Evolutionary conservation across 192 early-diverging fungal species (phyloP).

Genomic region (Backusella tuberculispora): DNA sequence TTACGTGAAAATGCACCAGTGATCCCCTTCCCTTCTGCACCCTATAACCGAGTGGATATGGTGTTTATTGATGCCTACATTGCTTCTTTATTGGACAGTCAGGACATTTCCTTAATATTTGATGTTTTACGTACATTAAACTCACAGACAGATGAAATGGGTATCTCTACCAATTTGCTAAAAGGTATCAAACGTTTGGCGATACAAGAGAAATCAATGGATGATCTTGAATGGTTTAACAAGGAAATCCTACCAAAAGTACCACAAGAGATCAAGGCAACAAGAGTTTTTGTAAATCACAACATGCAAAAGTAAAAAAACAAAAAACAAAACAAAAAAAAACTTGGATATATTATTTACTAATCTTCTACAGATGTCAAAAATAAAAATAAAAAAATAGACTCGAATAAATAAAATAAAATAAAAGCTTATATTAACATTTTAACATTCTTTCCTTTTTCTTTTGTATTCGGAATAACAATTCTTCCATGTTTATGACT

Average conservation of each 20-base stretch:
- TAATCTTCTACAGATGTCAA: too few species aligned
- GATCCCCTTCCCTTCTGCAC: slow-evolving; percentile 43
- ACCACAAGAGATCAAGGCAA: background rate
- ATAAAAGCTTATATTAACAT: too few species aligned
- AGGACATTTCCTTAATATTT: slow-evolving; percentile 39
- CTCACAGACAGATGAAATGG: slow-evolving; percentile 24
- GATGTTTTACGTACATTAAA: slow-evolving; percentile 31
- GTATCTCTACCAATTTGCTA: slow-evolving; percentile 22
- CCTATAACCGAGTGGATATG: slow-evolving; percentile 33
- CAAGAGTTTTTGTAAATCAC: slow-evolving; percentile 10
- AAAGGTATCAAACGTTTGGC: slow-evolving; percentile 28
- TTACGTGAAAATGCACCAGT: slow-evolving; percentile 22
- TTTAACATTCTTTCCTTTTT: too few species aligned
- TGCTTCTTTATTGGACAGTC: slow-evolving; percentile 28
- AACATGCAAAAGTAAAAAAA: slow-evolving; percentile 1
- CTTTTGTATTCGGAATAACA: too few species aligned
- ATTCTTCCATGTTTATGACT: too few species aligned
- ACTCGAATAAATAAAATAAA: too few species aligned
- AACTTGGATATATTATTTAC: too few species aligned
- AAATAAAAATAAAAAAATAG: too few species aligned
- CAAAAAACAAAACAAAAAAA: too few species aligned
- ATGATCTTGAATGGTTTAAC: slow-evolving; percentile 35
- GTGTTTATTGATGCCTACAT: slow-evolving; percentile 41
- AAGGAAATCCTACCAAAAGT: slow-evolving; percentile 31
- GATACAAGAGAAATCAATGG: slow-evolving; percentile 26